Evolutionary conservation across 257 asterid genomes (phyloP), one percentile per base, ranked within the genome.

Genomic region (Nemophila menziesii): DNA sequence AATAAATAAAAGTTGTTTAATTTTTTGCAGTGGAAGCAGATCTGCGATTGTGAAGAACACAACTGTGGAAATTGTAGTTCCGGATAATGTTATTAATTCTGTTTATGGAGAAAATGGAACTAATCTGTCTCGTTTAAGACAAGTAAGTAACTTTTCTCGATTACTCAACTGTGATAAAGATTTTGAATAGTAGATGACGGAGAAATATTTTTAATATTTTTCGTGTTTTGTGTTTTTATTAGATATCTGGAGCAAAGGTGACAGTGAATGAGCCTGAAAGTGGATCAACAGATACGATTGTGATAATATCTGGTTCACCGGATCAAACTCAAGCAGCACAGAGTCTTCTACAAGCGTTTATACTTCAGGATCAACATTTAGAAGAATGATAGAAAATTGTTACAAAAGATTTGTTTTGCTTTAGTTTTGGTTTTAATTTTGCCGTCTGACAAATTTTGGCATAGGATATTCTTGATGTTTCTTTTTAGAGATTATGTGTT

Each of bases 191-290:
- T 10, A 26, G 6, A 26, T 26, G 33, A 26, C 10, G 33, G 10
- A 4, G 6, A 26, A 4, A 4, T 26, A 4, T 5, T 26, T 26
- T 26, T 10, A n/a, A n/a, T n/a, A n/a, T n/a, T n/a, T n/a, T n/a
- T 58, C 8, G 16, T 15, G 36, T 18, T 22, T 39, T 49, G 23
- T 24, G 48, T 49, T 23, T n/a, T 23, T 26, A 47, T 44, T 76
- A 84, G 95, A 80, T 84, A 50, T 84, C 93, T 20, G 78, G 95
- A 49, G 95, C 95, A 33, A 72, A 65, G 61, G 93, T 80, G 12
- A 14, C 22, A 1, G 57, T 84, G 49, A 66, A 52, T 10, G 86
- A 66, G 54, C 74, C 86, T 16, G 64, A 3, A n/a, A 69, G 79
- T 1, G 84, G 87, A 51, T 52, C 74, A 42, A 56, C 67, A 16